Evolutionary conservation across 1,139 yeast species (phyloP).

Genomic region (Arxiozyma heterogenica): DNA sequence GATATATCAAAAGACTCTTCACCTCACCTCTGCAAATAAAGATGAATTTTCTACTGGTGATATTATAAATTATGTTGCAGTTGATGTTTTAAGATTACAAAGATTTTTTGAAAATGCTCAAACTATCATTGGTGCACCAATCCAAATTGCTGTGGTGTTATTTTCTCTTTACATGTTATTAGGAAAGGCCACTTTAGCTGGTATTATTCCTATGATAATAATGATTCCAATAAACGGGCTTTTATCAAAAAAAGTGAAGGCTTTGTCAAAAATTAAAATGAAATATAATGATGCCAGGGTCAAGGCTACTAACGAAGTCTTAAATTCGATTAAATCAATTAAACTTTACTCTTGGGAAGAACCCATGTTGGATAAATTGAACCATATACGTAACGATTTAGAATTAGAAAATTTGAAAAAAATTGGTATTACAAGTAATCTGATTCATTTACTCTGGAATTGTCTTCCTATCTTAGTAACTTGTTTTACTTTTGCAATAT

Average conservation of each 20-base stretch:
- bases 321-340: slow-evolving; percentile 56
- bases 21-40: slow-evolving; percentile 40
- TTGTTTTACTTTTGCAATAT: slow-evolving; percentile 51
- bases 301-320: slow-evolving; percentile 47
- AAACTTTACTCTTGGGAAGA: slow-evolving; percentile 70
- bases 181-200: slow-evolving; percentile 56
- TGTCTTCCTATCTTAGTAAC: slow-evolving; percentile 60
- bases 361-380: slow-evolving; percentile 47
- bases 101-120: slow-evolving; percentile 45
- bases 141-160: slow-evolving; percentile 46
- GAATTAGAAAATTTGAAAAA: slow-evolving; percentile 42
- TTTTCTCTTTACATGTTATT: slow-evolving; percentile 47
- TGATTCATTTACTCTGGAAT: slow-evolving; percentile 51
- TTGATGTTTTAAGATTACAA: slow-evolving; percentile 50
- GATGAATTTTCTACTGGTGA: slow-evolving; percentile 46
- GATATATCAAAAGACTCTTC: slow-evolving; percentile 44
- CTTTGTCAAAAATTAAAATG: slow-evolving; percentile 54
- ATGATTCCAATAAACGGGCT: slow-evolving; percentile 52
- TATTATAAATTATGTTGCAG: slow-evolving; percentile 48
- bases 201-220: slow-evolving; percentile 44
- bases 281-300: slow-evolving; percentile 54
- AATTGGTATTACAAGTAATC: slow-evolving; percentile 40
- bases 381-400: slow-evolving; percentile 42
- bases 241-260: slow-evolving; percentile 41
- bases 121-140: slow-evolving; percentile 50